phyloP scores from a whole-genome alignment of 2,329 filamentous ascomycete genomes.

The Fusarium brevicatenulatum region DNA sequence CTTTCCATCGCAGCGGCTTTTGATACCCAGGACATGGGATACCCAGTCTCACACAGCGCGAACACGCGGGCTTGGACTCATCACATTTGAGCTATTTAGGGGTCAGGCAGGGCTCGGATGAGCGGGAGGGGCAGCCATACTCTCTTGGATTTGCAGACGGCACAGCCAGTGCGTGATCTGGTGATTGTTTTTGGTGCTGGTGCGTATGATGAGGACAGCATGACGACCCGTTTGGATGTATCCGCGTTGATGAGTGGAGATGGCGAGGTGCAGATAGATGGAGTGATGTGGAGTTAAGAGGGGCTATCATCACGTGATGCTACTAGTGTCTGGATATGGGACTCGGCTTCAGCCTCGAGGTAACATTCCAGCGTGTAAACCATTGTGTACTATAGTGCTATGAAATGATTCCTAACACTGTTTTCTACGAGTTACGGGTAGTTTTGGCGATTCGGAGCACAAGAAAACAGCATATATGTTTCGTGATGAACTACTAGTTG shows the following conservation, averaged over 20 bases:
- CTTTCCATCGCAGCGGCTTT: constrained; percentile 34
- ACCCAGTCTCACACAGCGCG: constrained; percentile 36
- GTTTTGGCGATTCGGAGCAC: neutral
- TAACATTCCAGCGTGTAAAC: neutral
- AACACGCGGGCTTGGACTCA: constrained; percentile 33
- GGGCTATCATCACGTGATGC: constrained; percentile 5
- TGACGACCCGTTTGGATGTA: constrained; percentile 17
- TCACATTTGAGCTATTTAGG: constrained; percentile 37
- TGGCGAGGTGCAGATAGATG: constrained; percentile 18
- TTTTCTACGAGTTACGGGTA: neutral
- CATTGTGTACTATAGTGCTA: neutral
- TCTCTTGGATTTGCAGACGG: constrained; percentile 38
- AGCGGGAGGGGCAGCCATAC: constrained; percentile 10
- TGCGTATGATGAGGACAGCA: constrained; percentile 20
- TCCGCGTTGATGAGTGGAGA: constrained; percentile 33
- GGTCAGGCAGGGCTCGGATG: neutral
- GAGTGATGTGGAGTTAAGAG: constrained; percentile 12
- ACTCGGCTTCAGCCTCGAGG: neutral
- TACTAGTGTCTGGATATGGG: neutral
- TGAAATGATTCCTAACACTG: neutral
- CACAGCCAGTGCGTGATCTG: constrained; percentile 36
- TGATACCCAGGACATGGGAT: constrained; percentile 39
- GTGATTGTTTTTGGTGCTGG: constrained; percentile 36
- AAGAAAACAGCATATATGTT: neutral
- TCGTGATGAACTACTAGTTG: neutral